Percentiles rank a stretch among this genome's conserved stretches.
Conservation (phyloP, 768 basidiomycete genomes). For the Auricularia sp. region DNA sequence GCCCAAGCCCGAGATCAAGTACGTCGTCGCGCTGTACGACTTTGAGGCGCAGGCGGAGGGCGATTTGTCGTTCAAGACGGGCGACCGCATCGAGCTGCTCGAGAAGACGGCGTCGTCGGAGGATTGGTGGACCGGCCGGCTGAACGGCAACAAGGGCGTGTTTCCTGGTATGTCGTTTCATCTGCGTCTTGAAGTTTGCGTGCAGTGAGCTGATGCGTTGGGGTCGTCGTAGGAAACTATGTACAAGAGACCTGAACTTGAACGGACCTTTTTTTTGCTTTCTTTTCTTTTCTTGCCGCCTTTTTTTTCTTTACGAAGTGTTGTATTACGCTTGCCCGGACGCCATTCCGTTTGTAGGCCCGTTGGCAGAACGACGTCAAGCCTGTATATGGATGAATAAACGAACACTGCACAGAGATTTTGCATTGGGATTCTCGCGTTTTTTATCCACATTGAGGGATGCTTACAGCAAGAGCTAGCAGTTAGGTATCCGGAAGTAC, state of each 20-base stretch:
- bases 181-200: background rate
- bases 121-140: conserved; percentile 94
- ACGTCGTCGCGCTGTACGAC: conserved; percentile 90
- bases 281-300: background rate
- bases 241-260: conserved; percentile 7
- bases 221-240: conserved; percentile 9
- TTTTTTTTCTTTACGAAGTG: background rate
- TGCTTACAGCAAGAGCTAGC: no score
- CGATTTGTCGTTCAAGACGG: conserved; percentile 80
- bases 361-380: no score
- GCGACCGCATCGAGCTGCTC: conserved; percentile 85
- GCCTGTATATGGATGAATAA: no score
- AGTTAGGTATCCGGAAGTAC: no score
- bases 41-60: conserved; percentile 91
- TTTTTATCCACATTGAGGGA: no score
- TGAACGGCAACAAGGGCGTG: conserved; percentile 76
- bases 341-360: no score
- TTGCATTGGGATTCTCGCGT: no score
- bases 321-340: no score
- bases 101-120: conserved; percentile 72
- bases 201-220: background rate
- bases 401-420: no score
- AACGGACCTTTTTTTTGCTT: background rate
- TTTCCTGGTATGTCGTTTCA: conserved; percentile 72
- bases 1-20: conserved; percentile 59